A percentile compares a stretch with the other conserved stretches of the same genome.
Conservation (phyloP, 2,329 filamentous ascomycete genomes). For the Metarhizium brunneum region DNA sequence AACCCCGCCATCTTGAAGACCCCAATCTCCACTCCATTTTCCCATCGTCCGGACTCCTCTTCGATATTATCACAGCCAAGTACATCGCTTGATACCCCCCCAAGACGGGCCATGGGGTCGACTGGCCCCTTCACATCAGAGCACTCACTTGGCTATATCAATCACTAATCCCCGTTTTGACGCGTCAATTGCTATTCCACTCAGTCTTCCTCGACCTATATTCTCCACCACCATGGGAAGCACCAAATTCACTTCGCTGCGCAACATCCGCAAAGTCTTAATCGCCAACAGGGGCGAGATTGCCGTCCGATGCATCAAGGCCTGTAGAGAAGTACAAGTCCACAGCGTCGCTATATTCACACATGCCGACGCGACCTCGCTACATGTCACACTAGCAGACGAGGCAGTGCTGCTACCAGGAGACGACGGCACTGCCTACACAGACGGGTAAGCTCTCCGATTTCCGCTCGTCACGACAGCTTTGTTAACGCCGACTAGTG, state of each 20-base stretch:
- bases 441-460: constrained; percentile 20
- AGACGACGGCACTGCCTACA: constrained; percentile 17
- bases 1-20: too few relatives aligned
- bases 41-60: too few relatives aligned
- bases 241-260: neutral
- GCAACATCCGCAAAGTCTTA: neutral
- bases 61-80: too few relatives aligned
- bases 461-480: neutral
- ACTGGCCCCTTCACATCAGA: neutral
- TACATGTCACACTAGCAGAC: constrained; percentile 31
- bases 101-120: neutral
- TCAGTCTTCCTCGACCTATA: neutral
- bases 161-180: neutral
- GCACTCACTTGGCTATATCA: neutral
- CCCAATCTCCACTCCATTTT: too few relatives aligned
- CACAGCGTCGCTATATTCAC: constrained; percentile 1
- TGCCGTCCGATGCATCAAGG: constrained; percentile 1
- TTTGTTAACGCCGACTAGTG: constrained; percentile 7
- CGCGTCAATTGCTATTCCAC: neutral
- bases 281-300: constrained; percentile 22
- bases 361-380: constrained; percentile 39
- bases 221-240: neutral
- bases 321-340: neutral
- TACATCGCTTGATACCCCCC: too few relatives aligned
- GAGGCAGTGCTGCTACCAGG: constrained; percentile 40